Evolutionary conservation across 2,329 filamentous ascomycete species (phyloP).

Genomic region (Calonectria hongkongensis): DNA sequence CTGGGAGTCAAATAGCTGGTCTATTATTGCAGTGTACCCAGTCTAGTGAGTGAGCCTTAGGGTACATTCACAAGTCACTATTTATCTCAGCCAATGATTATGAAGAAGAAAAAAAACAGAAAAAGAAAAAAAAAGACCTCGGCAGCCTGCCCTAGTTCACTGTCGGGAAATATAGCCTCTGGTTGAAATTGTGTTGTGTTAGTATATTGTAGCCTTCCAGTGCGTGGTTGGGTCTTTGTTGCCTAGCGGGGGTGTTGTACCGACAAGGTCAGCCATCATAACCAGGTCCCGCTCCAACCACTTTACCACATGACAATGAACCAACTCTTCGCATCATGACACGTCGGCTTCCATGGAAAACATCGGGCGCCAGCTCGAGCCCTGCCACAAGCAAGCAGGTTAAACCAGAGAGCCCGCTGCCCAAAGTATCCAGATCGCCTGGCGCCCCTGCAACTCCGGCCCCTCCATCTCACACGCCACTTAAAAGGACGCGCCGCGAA

Average conservation of each 20-base stretch:
- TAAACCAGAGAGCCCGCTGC: slow-evolving; percentile 39
- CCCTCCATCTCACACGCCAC: slow-evolving; percentile 29
- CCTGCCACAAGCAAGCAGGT: slow-evolving; percentile 31
- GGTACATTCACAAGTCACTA: too few relatives aligned
- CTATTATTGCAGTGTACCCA: not conserved
- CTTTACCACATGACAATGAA: slow-evolving; percentile 11
- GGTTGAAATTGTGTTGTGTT: too few relatives aligned
- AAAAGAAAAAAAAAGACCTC: too few relatives aligned
- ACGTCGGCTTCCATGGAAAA: slow-evolving; percentile 72
- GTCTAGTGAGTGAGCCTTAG: not conserved
- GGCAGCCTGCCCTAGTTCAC: too few relatives aligned
- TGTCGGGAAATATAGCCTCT: too few relatives aligned
- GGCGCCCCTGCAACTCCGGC: slow-evolving; percentile 21
- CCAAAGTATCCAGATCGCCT: slow-evolving; percentile 29
- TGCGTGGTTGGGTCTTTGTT: slow-evolving; percentile 18
- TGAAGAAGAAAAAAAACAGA: too few relatives aligned
- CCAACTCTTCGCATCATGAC: slow-evolving; percentile 62
- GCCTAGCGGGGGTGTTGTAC: slow-evolving; percentile 6
- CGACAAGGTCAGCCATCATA: not conserved
- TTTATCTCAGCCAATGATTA: too few relatives aligned
- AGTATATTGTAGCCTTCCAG: not conserved
- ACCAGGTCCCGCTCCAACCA: slow-evolving; percentile 11
- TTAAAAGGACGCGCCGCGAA: slow-evolving; percentile 47
- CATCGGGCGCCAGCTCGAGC: slow-evolving; percentile 45
- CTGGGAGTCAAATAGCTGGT: not conserved